A percentile compares a stretch with the other conserved stretches of the same genome.
Conservation (phyloP, 2,329 filamentous ascomycete genomes). For the Paraphaeosphaeria sporulosa region DNA sequence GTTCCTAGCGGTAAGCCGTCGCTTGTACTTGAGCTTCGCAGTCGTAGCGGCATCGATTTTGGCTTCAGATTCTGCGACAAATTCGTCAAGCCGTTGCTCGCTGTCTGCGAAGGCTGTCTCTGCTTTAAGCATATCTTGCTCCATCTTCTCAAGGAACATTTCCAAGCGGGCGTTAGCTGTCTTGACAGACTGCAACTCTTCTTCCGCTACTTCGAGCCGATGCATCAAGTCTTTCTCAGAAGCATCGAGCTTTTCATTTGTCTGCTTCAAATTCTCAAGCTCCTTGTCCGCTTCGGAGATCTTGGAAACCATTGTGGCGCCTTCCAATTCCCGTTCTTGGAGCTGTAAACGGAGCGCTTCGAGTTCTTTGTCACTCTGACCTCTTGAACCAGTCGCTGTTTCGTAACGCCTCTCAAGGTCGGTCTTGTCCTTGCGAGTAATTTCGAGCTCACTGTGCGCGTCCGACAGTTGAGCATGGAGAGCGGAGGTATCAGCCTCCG, state of each 20-base stretch:
- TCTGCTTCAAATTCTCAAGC: conserved; percentile 32
- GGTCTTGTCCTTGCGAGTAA: conserved; percentile 10
- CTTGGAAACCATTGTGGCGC: conserved; percentile 22
- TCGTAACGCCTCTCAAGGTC: conserved; percentile 14
- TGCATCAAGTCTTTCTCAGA: conserved; percentile 39
- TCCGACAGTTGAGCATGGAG: conserved; percentile 12
- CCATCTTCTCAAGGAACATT: conserved; percentile 39
- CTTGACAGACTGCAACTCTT: conserved; percentile 38
- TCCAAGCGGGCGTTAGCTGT: conserved; percentile 43
- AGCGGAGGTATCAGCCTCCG: conserved; percentile 19
- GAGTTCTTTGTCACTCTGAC: conserved; percentile 20
- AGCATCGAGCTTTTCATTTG: conserved; percentile 35
- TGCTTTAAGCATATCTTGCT: conserved; percentile 40
- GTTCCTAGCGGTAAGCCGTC: conserved; percentile 33
- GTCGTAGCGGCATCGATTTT: conserved; percentile 37
- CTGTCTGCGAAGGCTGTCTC: conserved; percentile 42
- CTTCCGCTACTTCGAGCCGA: conserved; percentile 40
- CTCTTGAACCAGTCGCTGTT: background rate
- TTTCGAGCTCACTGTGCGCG: conserved; percentile 14
- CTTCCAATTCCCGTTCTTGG: conserved; percentile 25
- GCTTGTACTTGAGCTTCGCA: conserved; percentile 42
- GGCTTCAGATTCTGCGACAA: conserved; percentile 37
- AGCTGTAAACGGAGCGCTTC: conserved; percentile 23
- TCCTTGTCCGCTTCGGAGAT: conserved; percentile 37
- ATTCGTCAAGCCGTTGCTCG: conserved; percentile 35